Conservation (phyloP, 139 green algal genomes). For the Chlamydomonas schloesseri region DNA sequence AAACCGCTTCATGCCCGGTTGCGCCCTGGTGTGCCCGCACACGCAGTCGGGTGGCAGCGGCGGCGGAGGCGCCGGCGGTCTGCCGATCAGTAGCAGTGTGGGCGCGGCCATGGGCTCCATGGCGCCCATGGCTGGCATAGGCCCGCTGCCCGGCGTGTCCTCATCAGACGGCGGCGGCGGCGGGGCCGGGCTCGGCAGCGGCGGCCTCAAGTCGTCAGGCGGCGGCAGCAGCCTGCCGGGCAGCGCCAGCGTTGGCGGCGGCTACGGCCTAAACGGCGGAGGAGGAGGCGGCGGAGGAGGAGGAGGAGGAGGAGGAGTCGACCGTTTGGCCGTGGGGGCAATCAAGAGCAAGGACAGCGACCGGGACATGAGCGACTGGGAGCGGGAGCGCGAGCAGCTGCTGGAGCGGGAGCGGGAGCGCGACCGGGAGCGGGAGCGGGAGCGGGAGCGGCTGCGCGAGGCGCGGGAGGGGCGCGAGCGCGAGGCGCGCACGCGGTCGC, state of each 20-base stretch:
- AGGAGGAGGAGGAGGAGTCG: no score
- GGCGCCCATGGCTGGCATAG: slow-evolving; percentile 22
- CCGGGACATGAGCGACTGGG: background rate
- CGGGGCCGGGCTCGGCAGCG: background rate
- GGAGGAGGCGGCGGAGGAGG: background rate
- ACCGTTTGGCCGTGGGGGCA: no score
- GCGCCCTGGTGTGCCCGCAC: no score
- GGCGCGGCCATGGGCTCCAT: slow-evolving; percentile 4
- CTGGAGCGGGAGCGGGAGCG: slow-evolving; percentile 28
- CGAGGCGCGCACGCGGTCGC: slow-evolving; percentile 5
- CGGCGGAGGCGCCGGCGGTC: no score
- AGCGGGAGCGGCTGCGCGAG: slow-evolving; percentile 42
- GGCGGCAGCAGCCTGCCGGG: background rate
- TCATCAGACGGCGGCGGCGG: no score
- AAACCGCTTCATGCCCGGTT: no score
- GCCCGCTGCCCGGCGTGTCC: background rate
- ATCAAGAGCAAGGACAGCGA: slow-evolving; percentile 15
- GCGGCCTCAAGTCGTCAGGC: slow-evolving; percentile 1
- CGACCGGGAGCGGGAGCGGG: slow-evolving; percentile 12
- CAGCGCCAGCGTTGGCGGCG: background rate
- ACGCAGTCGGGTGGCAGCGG: no score
- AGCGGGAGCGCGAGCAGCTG: slow-evolving; percentile 39
- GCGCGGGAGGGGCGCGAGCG: slow-evolving; percentile 23
- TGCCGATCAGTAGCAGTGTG: background rate
- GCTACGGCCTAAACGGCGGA: background rate